Base-by-base conservation (phyloP, 2,329 filamentous ascomycete genomes). In the Aspergillus sp. region DNA sequence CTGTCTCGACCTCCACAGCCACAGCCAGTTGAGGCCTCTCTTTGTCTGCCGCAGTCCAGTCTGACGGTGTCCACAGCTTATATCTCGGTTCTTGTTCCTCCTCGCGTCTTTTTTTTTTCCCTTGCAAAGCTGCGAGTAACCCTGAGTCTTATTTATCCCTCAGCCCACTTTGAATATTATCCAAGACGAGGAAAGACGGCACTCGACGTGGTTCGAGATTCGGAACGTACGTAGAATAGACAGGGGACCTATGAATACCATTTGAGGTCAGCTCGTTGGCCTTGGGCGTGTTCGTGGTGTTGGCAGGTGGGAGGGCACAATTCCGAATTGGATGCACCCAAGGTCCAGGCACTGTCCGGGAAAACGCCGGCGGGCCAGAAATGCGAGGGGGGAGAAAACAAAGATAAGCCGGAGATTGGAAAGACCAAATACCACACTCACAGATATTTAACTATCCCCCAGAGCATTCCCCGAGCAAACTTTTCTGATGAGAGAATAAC, bases 1-100 rank as follows among this genome's bases (percentile, higher is more conserved):
- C 64, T 57, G 62, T 67, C 53, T 64, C 59, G 46, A 61, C 61
- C 59, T 64, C 67, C 66, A 68, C 70, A 65, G 63, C 68, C 66
- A 67, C 68, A 64, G 64, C 62, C 67, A 51, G 61, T 57, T 47
- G 35, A 58, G 62, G 58, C 58, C 61, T 59, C 54, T 57, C 58
- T 55, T 62, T 62, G 57, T 55, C 41, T 54, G 52, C 23, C 9
- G 31, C 25, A 55, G 41, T 53, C 59, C 51, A 59, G 39, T 40
- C 57, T 49, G 48, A 43, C 39, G 17, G 45, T 52, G 31, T 52
- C 49, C 41, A 33, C 44, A 47, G 35, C 19, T 21, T 46, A 17
- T 47, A 12, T 25, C 21, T 35, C 19, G 27, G 15, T 49, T 52
- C 52, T 39, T 50, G 35, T 35, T 31, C 44, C 39, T 25, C 41